phyloP scores from a whole-genome alignment of 2,329 filamentous ascomycete genomes.

The Fusarium nodosum region DNA sequence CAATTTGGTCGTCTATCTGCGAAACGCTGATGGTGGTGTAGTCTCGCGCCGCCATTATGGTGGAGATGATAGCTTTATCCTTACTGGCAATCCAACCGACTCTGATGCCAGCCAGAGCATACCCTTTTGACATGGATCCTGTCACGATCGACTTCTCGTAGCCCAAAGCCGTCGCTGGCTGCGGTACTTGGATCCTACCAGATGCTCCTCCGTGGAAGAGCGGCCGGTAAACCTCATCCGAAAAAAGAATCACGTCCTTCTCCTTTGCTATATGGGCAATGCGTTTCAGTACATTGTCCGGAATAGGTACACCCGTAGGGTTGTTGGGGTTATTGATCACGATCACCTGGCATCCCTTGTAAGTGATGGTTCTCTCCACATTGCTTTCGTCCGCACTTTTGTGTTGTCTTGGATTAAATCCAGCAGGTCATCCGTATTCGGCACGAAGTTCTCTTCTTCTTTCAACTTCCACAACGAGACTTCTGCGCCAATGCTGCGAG shows the following conservation, averaged over 20 bases:
- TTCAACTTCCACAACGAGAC: constrained; percentile 82
- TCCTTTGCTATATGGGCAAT: constrained; percentile 74
- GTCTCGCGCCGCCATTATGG: constrained; percentile 75
- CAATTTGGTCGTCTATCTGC: constrained; percentile 84
- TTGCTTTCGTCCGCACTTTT: constrained; percentile 65
- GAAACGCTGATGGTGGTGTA: constrained; percentile 91
- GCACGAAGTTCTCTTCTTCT: constrained; percentile 73
- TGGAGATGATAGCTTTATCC: constrained; percentile 71
- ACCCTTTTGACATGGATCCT: constrained; percentile 88
- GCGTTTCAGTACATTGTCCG: constrained; percentile 69
- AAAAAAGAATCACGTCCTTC: constrained; percentile 75
- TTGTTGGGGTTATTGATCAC: constrained; percentile 82
- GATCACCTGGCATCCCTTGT: constrained; percentile 56
- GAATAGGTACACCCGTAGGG: constrained; percentile 80
- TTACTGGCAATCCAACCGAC: constrained; percentile 85
- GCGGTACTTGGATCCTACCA: constrained; percentile 68
- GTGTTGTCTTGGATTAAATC: constrained; percentile 75
- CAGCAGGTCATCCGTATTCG: constrained; percentile 76
- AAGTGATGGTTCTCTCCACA: constrained; percentile 1
- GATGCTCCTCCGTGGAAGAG: constrained; percentile 77
- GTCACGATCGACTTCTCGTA: constrained; percentile 80
- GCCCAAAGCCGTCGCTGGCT: constrained; percentile 74
- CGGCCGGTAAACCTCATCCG: constrained; percentile 87
- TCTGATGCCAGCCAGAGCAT: constrained; percentile 83
- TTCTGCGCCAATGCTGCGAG: constrained; percentile 79